These are phyloP conservation scores for Vicia faba DNA, from an alignment of 306 rosid genomes.

Conservation along the genomic window DNA sequence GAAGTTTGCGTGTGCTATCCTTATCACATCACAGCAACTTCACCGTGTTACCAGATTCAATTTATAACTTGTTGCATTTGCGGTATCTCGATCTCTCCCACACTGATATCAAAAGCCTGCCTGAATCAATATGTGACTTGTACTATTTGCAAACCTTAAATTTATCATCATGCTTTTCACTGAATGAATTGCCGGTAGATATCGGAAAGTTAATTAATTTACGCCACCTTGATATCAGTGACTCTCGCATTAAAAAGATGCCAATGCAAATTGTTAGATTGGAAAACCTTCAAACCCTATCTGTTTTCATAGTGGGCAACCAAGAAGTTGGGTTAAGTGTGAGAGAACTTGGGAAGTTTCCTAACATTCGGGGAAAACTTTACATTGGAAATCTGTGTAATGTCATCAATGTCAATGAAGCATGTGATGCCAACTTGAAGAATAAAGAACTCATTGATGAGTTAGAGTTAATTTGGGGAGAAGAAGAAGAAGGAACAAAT, in stretches of 20 bases:
- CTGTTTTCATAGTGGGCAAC: slow-evolving; percentile 1
- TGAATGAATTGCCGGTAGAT: neutral
- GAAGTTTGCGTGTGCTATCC: neutral
- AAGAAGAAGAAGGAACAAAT: too few species aligned
- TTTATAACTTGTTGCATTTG: neutral
- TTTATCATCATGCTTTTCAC: neutral
- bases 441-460: neutral
- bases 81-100: slow-evolving; percentile 6
- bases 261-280: slow-evolving; percentile 4
- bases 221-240: neutral
- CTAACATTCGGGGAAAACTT: neutral
- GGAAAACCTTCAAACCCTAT: neutral
- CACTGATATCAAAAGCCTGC: neutral
- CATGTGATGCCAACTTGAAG: neutral
- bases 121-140: neutral
- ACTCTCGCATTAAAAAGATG: neutral
- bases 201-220: slow-evolving; percentile 8
- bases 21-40: neutral
- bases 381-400: neutral
- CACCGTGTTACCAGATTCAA: neutral
- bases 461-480: neutral
- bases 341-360: slow-evolving; percentile 8
- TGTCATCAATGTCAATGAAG: neutral
- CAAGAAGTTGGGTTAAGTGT: slow-evolving; percentile 15
- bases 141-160: slow-evolving; percentile 26